phyloP scores from a whole-genome alignment of 169 alveolate genomes.

The Cryptosporidium tyzzeri region DNA sequence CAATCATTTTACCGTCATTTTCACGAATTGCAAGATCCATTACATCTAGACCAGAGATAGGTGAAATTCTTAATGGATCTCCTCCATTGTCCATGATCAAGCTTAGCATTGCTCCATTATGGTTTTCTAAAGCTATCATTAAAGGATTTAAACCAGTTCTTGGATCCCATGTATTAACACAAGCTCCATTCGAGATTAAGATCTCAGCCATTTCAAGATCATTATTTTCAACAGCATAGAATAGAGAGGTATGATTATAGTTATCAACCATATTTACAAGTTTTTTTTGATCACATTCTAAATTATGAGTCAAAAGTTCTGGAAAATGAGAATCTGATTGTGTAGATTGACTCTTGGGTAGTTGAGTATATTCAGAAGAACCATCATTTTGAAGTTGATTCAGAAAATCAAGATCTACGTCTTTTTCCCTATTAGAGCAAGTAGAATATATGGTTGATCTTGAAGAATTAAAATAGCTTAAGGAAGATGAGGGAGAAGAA shows the following conservation, averaged over 20 bases:
- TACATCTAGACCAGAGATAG: conserved; percentile 57
- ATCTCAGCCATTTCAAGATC: conserved; percentile 69
- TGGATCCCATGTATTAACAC: conserved; percentile 70
- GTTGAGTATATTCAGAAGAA: neutral
- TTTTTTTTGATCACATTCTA: neutral
- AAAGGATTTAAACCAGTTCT: conserved; percentile 51
- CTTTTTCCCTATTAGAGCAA: neutral
- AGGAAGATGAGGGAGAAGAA: neutral
- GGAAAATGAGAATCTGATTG: neutral
- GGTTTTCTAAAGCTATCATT: conserved; percentile 63
- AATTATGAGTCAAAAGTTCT: neutral
- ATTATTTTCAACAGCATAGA: conserved; percentile 67
- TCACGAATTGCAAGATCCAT: conserved; percentile 61
- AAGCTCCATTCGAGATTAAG: conserved; percentile 36
- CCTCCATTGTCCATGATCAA: conserved; percentile 65
- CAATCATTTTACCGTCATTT: conserved; percentile 53
- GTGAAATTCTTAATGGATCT: conserved; percentile 66
- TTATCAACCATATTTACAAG: conserved; percentile 64
- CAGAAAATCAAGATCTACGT: neutral
- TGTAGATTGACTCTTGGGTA: neutral
- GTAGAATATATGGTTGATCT: neutral
- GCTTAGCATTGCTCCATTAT: conserved; percentile 73
- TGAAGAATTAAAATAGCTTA: neutral
- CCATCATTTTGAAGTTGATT: neutral
- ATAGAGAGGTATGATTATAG: conserved; percentile 61